These are phyloP conservation scores for Moniliophthora roreri DNA, from an alignment of 1,284 basidiomycete species.

Conservation along the genomic window DNA sequence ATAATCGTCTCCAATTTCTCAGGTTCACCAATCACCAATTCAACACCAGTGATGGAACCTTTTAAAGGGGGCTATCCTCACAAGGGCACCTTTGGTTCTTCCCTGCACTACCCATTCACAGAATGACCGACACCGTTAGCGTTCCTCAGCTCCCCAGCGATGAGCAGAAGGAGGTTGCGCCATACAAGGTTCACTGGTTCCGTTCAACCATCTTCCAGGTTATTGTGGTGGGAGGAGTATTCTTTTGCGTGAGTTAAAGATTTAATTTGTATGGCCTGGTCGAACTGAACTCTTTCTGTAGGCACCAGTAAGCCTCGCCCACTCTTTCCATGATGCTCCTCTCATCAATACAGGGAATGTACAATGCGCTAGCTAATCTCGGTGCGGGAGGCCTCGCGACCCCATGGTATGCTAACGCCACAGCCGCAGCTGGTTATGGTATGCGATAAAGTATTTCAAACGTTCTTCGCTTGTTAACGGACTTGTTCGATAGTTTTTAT, in stretches of 20 bases:
- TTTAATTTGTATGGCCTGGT: not conserved
- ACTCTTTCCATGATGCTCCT: not conserved
- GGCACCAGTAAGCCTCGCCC: slow-evolving; percentile 23
- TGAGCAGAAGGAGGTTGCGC: slow-evolving; percentile 1
- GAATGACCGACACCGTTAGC: slow-evolving; percentile 9
- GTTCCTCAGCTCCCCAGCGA: slow-evolving; percentile 11
- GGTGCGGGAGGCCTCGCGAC: slow-evolving; percentile 34
- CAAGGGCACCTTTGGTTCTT: not conserved
- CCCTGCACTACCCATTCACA: slow-evolving; percentile 1
- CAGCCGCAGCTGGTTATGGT: slow-evolving; percentile 32
- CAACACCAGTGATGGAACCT: no score
- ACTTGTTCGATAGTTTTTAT: slow-evolving; percentile 25
- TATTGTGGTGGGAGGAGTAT: slow-evolving; percentile 31
- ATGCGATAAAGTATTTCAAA: not conserved
- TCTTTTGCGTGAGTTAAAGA: slow-evolving; percentile 27
- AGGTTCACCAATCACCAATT: no score
- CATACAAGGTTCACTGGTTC: slow-evolving; percentile 27
- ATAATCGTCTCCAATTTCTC: no score
- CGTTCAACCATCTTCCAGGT: slow-evolving; percentile 31
- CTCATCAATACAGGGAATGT: slow-evolving; percentile 26
- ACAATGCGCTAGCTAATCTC: slow-evolving; percentile 30
- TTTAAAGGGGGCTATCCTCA: not conserved
- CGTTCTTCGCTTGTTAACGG: not conserved
- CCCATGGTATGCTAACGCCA: slow-evolving; percentile 27
- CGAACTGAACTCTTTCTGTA: slow-evolving; percentile 8